phyloP scores from a whole-genome alignment of 2,329 filamentous ascomycete genomes.

The Seiridium cupressi region DNA sequence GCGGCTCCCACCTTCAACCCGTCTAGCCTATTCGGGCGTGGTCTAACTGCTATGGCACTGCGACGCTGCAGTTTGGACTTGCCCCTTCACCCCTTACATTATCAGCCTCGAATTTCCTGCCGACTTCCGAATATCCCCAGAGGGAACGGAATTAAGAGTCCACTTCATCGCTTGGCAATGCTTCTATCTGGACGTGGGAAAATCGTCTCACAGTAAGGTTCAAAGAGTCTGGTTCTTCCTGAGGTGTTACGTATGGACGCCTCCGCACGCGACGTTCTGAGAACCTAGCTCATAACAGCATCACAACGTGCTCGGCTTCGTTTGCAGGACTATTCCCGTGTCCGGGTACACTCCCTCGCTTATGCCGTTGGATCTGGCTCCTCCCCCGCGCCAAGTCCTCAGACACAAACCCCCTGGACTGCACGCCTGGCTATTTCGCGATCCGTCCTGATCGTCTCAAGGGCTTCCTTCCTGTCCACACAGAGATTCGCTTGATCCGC shows the following conservation, averaged over 20 bases:
- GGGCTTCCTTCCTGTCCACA: not conserved
- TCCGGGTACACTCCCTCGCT: not conserved
- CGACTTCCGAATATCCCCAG: not conserved
- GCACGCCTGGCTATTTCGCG: slow-evolving; percentile 2
- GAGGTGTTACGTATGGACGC: not conserved
- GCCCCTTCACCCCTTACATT: not conserved
- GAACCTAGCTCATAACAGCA: not conserved
- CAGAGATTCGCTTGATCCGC: not conserved
- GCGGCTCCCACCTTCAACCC: not conserved
- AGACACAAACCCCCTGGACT: not conserved
- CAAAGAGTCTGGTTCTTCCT: not conserved
- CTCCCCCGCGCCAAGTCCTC: slow-evolving; percentile 1
- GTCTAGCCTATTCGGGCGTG: not conserved
- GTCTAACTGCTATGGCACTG: not conserved
- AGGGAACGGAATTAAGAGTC: not conserved
- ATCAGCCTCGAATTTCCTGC: not conserved
- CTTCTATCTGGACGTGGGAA: not conserved
- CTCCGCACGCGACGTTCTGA: not conserved
- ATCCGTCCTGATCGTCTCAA: slow-evolving; percentile 5
- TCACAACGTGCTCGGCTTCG: not conserved
- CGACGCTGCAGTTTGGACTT: not conserved
- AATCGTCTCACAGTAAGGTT: not conserved
- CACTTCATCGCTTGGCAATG: not conserved
- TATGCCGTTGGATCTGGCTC: not conserved
- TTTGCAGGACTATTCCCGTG: not conserved